Base-by-base conservation (phyloP, 1,139 yeast species). In the Torulaspora pretoriensis region DNA sequence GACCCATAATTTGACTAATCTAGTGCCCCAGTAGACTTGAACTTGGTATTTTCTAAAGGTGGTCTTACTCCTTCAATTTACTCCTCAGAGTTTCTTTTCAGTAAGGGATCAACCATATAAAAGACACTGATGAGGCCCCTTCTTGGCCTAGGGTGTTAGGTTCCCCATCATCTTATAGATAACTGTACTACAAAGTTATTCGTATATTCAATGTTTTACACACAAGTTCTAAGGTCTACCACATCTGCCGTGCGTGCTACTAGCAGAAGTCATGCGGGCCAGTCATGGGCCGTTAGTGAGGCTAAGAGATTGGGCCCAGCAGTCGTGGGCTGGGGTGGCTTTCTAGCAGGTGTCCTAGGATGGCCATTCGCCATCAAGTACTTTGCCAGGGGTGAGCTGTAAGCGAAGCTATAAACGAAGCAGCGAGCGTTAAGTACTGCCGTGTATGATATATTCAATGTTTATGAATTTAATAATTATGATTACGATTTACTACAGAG, bases 321-420 rank as follows among this genome's bases (percentile, higher is more conserved):
- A 7, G 33, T 60, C 4, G 19, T 41, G 7, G 44, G 46, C 4
- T 59, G 60, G 57, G 48, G 52, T 13, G 42, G 50, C n/a, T 48
- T 46, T 25, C 43, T 59, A 36, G 37, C 51, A 16, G 40, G 43
- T 3, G 38, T 53, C 34, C 32, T 61, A 19, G 59, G 58, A 12
- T 61, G 65, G 65, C 65, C 65, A 35, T 48, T 43, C 29, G 51
- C 50, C 13, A 36, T 55, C 37, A 42, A 42, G 35, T 37, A 23
- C n/a, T 19, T 35, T 3, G 39, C 5, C 5, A 19, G 4, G 22
- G 22, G 22, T 4, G 22, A 19, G 22, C 22, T 19, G 7, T 19
- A 19, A 19, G 7, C 22, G 22, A 4, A 19, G 22, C 22, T 19
- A 5, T 19, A 19, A 19, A 7, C 22, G 22, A 4, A 19, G 7